phyloP scores from a whole-genome alignment of 768 basidiomycete species.

The Termitomyces bulborhizus region DNA sequence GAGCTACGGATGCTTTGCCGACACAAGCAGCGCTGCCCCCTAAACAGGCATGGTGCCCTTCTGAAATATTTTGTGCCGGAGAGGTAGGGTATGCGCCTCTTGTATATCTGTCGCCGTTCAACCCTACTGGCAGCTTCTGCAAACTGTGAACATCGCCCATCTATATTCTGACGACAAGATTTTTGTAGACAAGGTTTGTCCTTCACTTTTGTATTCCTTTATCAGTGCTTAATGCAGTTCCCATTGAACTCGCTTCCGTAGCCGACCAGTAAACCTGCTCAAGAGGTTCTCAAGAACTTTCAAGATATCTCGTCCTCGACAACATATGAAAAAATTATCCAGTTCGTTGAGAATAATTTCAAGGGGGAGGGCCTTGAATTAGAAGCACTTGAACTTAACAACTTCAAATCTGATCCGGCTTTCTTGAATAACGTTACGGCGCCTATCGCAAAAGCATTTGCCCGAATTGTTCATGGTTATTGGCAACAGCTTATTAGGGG shows the following conservation, averaged over 20 bases:
- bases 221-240: neutral
- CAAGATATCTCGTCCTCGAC: slow-evolving; percentile 35
- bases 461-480: slow-evolving; percentile 73
- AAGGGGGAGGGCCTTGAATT: slow-evolving; percentile 84
- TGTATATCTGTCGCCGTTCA: neutral
- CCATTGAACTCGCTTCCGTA: slow-evolving; percentile 23
- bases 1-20: slow-evolving; percentile 48
- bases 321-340: slow-evolving; percentile 59
- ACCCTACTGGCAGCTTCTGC: slow-evolving; percentile 45
- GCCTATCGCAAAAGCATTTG: slow-evolving; percentile 62
- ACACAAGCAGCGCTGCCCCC: slow-evolving; percentile 63
- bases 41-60: slow-evolving; percentile 68
- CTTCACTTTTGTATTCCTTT: neutral
- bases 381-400: slow-evolving; percentile 48
- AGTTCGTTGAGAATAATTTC: slow-evolving; percentile 73
- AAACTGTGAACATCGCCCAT: slow-evolving; percentile 77
- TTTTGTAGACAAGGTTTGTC: slow-evolving; percentile 63
- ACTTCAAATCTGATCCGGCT: slow-evolving; percentile 56
- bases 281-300: slow-evolving; percentile 68
- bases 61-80: slow-evolving; percentile 77
- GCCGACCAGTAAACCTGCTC: slow-evolving; percentile 66
- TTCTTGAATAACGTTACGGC: slow-evolving; percentile 70
- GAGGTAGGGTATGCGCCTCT: slow-evolving; percentile 36
- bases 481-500: slow-evolving; percentile 77
- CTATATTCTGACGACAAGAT: slow-evolving; percentile 81